These are phyloP conservation scores for Lathyrus tuberosus DNA, from an alignment of 306 rosid species.

Conservation along the genomic window DNA sequence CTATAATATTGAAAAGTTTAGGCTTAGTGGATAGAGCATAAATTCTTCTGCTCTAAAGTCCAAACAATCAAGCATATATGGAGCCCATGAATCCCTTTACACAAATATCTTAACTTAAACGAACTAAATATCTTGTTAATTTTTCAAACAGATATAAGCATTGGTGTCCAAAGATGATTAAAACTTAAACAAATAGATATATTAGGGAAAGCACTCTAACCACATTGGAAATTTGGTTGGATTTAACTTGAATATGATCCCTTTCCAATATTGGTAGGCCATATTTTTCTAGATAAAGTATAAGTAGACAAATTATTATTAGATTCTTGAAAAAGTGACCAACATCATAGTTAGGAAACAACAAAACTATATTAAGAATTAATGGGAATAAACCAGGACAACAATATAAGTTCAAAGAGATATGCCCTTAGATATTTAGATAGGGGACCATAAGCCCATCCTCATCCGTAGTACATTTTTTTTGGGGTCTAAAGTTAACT, in stretches of 20 bases:
- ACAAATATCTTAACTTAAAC: slow-evolving; percentile 30
- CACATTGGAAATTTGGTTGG: slow-evolving; percentile 26
- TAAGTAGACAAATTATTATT: background rate
- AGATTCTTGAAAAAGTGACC: slow-evolving; percentile 5
- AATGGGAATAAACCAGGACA: slow-evolving; percentile 38
- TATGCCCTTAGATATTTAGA: slow-evolving; percentile 43
- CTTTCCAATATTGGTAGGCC: slow-evolving; percentile 1
- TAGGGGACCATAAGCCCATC: slow-evolving; percentile 39
- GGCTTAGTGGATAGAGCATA: slow-evolving; percentile 46
- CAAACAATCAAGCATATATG: slow-evolving; percentile 29
- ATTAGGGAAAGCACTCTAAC: slow-evolving; percentile 25
- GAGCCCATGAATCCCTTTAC: slow-evolving; percentile 29
- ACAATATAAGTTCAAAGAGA: slow-evolving; percentile 33
- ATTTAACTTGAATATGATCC: slow-evolving; percentile 39
- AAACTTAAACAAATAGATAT: background rate
- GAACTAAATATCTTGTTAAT: background rate
- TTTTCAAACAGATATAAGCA: background rate
- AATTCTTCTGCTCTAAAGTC: slow-evolving; percentile 30
- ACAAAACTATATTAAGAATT: too few relatives aligned
- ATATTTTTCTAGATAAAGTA: slow-evolving; percentile 22
- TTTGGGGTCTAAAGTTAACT: background rate
- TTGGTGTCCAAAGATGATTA: background rate
- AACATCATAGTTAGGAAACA: slow-evolving; percentile 28
- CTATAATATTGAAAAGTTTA: slow-evolving; percentile 29
- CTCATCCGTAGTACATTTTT: slow-evolving; percentile 29